Evolutionary conservation across 192 early-diverging fungal genomes (phyloP), one percentile per base, ranked within the genome.

Genomic region (Coemansia asiatica): DNA sequence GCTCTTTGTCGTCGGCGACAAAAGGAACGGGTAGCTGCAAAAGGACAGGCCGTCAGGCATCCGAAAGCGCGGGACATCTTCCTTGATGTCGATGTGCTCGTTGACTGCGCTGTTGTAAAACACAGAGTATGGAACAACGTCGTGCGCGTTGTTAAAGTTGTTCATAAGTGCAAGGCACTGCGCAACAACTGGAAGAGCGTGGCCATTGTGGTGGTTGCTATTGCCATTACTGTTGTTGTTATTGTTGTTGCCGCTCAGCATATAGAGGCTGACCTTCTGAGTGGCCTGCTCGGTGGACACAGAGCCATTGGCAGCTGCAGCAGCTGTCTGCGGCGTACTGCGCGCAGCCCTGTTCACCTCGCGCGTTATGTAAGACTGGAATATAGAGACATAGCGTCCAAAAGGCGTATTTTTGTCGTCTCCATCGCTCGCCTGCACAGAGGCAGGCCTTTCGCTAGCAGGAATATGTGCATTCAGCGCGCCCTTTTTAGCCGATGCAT

Each of bases 91-190:
- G 19, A 90, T 79, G 23, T 87, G 84, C 28, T 87, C 85, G 61
- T 91, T 91, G 23, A 91, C 69, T 0, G 84, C 74, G 36, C 83
- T 84, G 64, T 90, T 91, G 79, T 91, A 91, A 60, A 91, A 91
- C 13, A 77, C 83, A 15, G 85, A 75, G 40, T 87, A 89, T 7
- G 85, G 66, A 36, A 89, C 80, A 31, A 88, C 55, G n/a, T 70
- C 56, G 23, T 76, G 73, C 16, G 83, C 61, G 62, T 87, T 82
- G 70, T 91, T 91, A 50, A 87, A 64, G 38, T 80, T 76, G 78
- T 90, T 88, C 83, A 79, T 56, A 22, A 72, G 54, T 22, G 62
- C 63, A 49, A 81, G 64, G 33, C 61, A 72, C 54, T 80, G 72
- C 12, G 66, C 69, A 13, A 76, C 77, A 2, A 58, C 55, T 29